A percentile compares a stretch with the other conserved stretches of the same genome.
Conservation (phyloP, 1,139 yeast genomes). For the Candida dubliniensis region DNA sequence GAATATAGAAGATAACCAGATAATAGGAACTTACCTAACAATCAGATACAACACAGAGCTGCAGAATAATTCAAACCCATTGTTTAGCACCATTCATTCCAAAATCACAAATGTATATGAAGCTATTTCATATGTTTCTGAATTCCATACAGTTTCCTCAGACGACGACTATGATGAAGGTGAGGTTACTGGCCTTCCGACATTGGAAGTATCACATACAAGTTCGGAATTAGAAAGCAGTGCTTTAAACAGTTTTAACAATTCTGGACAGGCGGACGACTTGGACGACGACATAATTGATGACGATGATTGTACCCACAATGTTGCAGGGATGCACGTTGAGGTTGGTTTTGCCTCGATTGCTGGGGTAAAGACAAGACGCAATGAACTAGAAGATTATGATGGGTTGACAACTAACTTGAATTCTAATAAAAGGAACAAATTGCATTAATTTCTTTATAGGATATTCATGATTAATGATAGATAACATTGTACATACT, state of each 20-base stretch:
- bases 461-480: no score
- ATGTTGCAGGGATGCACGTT: slow-evolving; percentile 46
- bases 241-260: slow-evolving; percentile 16
- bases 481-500: no score
- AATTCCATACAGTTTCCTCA: slow-evolving; percentile 31
- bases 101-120: slow-evolving; percentile 27
- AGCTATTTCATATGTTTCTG: slow-evolving; percentile 41
- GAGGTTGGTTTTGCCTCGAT: slow-evolving; percentile 42
- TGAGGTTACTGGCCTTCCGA: slow-evolving; percentile 7
- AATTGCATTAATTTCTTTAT: not conserved
- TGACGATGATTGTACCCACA: slow-evolving; percentile 20
- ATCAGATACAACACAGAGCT: not conserved
- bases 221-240: not conserved
- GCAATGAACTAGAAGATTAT: slow-evolving; percentile 21
- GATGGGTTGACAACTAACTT: not conserved
- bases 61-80: slow-evolving; percentile 7
- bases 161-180: slow-evolving; percentile 23
- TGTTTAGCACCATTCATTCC: slow-evolving; percentile 11
- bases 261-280: slow-evolving; percentile 42
- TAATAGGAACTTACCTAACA: slow-evolving; percentile 2
- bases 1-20: slow-evolving; percentile 23
- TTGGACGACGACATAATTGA: slow-evolving; percentile 28
- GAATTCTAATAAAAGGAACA: slow-evolving; percentile 5
- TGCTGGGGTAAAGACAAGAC: slow-evolving; percentile 34
- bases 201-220: slow-evolving; percentile 1